Evolutionary conservation across 257 asterid genomes (phyloP).

Genomic region (Solanum raphanifolium): DNA sequence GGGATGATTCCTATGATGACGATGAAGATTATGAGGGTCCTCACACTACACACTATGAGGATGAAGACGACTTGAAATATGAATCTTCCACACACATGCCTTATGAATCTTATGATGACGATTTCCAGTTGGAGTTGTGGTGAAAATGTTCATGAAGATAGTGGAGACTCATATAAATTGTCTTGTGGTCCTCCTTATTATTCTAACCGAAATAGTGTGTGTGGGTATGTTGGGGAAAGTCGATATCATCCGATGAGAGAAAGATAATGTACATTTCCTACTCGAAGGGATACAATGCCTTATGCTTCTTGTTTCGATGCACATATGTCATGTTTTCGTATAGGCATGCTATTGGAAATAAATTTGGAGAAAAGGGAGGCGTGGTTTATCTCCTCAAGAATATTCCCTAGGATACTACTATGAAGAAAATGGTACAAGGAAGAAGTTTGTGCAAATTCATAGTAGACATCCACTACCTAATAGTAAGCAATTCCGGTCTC

Average conservation of each 20-base stretch:
- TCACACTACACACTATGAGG: not conserved
- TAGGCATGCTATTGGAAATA: not conserved
- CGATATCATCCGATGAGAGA: not conserved
- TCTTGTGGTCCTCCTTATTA: not conserved
- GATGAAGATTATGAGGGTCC: not conserved
- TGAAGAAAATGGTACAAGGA: not conserved
- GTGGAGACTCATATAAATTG: not conserved
- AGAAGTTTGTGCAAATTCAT: not conserved
- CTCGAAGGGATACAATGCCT: not conserved
- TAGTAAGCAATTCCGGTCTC: not conserved
- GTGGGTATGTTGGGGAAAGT: not conserved
- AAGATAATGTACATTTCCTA: not conserved
- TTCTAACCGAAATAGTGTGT: not conserved
- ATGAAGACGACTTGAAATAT: not conserved
- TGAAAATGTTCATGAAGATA: not conserved
- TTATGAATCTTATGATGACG: not conserved
- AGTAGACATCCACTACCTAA: not conserved
- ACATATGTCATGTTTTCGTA: not conserved
- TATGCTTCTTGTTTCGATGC: not conserved
- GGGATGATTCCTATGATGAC: not conserved
- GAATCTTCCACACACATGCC: not conserved
- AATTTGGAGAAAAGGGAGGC: not conserved
- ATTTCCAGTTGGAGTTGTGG: not conserved
- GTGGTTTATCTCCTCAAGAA: not conserved
- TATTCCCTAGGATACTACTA: not conserved